A percentile compares a stretch with the other conserved stretches of the same genome.
phyloP scores from a whole-genome alignment of 108 stramenopile genomes.

The Skeletonema grethae region DNA sequence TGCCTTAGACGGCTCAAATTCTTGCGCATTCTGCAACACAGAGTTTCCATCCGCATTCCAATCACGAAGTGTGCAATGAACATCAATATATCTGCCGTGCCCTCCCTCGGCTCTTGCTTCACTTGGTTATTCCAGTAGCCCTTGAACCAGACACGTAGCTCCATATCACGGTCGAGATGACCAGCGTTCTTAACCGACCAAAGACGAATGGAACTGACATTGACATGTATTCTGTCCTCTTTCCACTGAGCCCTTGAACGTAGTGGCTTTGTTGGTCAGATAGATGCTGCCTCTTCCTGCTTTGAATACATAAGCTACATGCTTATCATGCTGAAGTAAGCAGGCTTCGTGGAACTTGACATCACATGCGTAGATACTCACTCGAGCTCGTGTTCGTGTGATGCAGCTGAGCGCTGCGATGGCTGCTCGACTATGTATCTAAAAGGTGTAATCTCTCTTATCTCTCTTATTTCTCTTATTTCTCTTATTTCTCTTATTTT shows the following conservation, averaged over 20 bases:
- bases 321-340: conserved; percentile 65
- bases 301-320: conserved; percentile 68
- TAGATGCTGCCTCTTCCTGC: conserved; percentile 64
- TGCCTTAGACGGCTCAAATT: conserved; percentile 6
- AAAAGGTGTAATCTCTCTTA: too few species aligned
- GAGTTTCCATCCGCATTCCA: conserved; percentile 43
- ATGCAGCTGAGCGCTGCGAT: too few species aligned
- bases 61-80: conserved; percentile 62
- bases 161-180: conserved; percentile 64
- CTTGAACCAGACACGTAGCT: conserved; percentile 39
- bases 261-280: conserved; percentile 56
- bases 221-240: conserved; percentile 64
- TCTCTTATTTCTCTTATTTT: too few species aligned
- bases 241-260: conserved; percentile 58
- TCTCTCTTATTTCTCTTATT: too few species aligned
- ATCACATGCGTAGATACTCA: too few species aligned
- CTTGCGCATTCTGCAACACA: conserved; percentile 38
- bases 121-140: conserved; percentile 35
- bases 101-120: conserved; percentile 56
- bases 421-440: too few species aligned
- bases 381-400: too few species aligned
- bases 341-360: conserved; percentile 47
- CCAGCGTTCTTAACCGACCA: conserved; percentile 74
- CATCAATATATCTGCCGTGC: conserved; percentile 53
- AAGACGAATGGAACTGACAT: conserved; percentile 54